Percentiles rank a stretch among this genome's conserved stretches.
phyloP scores from a whole-genome alignment of 2,329 filamentous ascomycete species.

The Taxawa tesnikishii region DNA sequence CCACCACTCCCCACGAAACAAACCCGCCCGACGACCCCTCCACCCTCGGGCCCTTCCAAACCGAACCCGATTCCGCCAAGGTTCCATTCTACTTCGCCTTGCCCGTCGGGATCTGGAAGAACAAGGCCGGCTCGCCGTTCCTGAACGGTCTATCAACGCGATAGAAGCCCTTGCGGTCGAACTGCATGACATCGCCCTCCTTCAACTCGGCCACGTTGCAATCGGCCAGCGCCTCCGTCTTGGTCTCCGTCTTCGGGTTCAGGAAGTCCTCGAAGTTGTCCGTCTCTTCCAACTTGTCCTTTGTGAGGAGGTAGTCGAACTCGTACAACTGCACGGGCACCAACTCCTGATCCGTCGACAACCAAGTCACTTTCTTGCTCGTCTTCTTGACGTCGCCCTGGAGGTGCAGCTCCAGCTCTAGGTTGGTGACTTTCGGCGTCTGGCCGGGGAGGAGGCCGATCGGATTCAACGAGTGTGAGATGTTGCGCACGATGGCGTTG shows the following conservation, averaged over 20 bases:
- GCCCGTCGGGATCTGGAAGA: constrained; percentile 60
- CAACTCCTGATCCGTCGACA: constrained; percentile 65
- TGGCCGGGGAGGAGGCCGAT: constrained; percentile 35
- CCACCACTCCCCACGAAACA: too few species aligned
- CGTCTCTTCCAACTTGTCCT: constrained; percentile 81
- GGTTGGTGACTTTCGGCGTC: constrained; percentile 43
- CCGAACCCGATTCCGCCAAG: too few species aligned
- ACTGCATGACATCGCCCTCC: constrained; percentile 85
- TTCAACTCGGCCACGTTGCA: constrained; percentile 67
- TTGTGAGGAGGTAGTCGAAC: constrained; percentile 88
- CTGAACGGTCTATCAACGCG: constrained; percentile 58
- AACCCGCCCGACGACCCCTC: too few species aligned
- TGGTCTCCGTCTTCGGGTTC: constrained; percentile 61
- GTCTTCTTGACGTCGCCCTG: constrained; percentile 91
- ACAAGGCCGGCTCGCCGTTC: constrained; percentile 47
- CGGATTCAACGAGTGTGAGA: constrained; percentile 40
- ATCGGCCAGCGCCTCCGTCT: constrained; percentile 66
- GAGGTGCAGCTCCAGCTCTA: constrained; percentile 80
- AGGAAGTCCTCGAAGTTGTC: constrained; percentile 60
- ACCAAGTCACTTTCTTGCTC: constrained; percentile 93
- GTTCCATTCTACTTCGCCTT: constrained; percentile 30
- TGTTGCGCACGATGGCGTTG: constrained; percentile 66
- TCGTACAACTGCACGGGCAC: constrained; percentile 79
- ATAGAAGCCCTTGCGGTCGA: constrained; percentile 89
- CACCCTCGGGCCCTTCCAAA: too few species aligned